Percentiles rank a stretch among this genome's conserved stretches.
Evolutionary conservation across 1,139 yeast species (phyloP).

Genomic region (Suhomyces anneliseae): DNA sequence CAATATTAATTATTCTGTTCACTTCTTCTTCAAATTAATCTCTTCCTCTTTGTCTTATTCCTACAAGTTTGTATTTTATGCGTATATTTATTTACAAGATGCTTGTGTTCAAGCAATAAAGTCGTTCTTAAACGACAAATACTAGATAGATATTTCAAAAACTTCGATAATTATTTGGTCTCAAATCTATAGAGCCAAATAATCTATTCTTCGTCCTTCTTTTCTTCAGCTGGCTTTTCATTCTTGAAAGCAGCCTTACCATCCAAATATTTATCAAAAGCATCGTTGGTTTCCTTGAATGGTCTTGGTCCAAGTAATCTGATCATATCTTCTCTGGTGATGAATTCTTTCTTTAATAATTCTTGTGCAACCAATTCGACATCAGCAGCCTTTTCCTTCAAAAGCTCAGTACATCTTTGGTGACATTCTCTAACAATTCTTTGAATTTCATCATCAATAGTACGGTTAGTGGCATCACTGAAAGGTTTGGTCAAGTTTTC

Average conservation of each 20-base stretch:
- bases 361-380: constrained; percentile 88
- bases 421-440: constrained; percentile 81
- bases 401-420: constrained; percentile 60
- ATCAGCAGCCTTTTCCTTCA: constrained; percentile 68
- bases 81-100: background rate
- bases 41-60: no score
- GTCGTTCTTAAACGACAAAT: background rate
- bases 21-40: no score
- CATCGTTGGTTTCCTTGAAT: constrained; percentile 86
- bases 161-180: background rate
- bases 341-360: constrained; percentile 76
- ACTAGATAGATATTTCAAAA: background rate
- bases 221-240: constrained; percentile 25
- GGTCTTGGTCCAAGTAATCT: constrained; percentile 86
- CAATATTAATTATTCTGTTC: no score
- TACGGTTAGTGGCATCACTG: constrained; percentile 79
- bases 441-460: constrained; percentile 82
- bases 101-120: background rate
- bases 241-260: constrained; percentile 43
- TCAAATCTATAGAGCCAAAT: background rate
- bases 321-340: constrained; percentile 89
- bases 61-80: background rate
- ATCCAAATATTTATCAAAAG: constrained; percentile 80
- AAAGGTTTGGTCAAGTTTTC: constrained; percentile 82
- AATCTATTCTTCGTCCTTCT: constrained; percentile 22